Percentiles rank a stretch among this genome's conserved stretches.
phyloP scores from a whole-genome alignment of 2,329 filamentous ascomycete genomes.

The Colletotrichum spinosum region DNA sequence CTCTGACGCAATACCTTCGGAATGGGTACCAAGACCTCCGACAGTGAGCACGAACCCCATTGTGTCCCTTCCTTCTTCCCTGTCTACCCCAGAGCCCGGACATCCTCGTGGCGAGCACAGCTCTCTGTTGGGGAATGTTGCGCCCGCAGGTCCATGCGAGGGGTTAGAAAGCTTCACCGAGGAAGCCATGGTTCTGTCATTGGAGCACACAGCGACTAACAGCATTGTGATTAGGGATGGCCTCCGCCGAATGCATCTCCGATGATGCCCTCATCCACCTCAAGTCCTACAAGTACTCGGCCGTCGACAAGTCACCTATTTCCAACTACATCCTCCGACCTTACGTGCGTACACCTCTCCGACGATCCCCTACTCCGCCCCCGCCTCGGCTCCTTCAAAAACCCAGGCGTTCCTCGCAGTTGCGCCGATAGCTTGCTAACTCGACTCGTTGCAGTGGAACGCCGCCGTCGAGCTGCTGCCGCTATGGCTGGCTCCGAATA shows the following conservation, averaged over 20 bases:
- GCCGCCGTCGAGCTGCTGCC: conserved; percentile 91
- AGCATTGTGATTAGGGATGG: conserved; percentile 50
- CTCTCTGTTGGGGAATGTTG: neutral
- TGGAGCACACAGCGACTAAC: conserved; percentile 7
- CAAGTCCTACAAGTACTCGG: conserved; percentile 96
- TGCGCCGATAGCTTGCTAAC: conserved; percentile 38
- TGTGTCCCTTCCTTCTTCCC: neutral
- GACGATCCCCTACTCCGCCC: conserved; percentile 31
- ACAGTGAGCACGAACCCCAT: conserved; percentile 27
- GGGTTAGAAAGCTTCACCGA: neutral
- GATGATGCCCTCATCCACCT: conserved; percentile 92
- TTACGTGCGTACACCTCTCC: conserved; percentile 75
- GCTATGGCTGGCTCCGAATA: conserved; percentile 96
- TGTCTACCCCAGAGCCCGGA: neutral
- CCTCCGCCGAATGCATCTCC: conserved; percentile 80
- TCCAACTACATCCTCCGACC: conserved; percentile 94
- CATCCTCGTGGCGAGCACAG: neutral
- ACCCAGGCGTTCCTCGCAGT: conserved; percentile 13
- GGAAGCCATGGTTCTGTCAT: conserved; percentile 6
- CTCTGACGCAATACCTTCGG: conserved; percentile 26
- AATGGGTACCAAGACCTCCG: conserved; percentile 32
- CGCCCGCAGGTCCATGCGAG: conserved; percentile 6
- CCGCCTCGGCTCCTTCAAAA: conserved; percentile 3
- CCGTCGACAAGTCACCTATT: conserved; percentile 93
- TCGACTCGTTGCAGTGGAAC: conserved; percentile 80